Evolutionary conservation across 1,284 basidiomycete genomes (phyloP).

Genomic region (Ceratobasidium theobromae): DNA sequence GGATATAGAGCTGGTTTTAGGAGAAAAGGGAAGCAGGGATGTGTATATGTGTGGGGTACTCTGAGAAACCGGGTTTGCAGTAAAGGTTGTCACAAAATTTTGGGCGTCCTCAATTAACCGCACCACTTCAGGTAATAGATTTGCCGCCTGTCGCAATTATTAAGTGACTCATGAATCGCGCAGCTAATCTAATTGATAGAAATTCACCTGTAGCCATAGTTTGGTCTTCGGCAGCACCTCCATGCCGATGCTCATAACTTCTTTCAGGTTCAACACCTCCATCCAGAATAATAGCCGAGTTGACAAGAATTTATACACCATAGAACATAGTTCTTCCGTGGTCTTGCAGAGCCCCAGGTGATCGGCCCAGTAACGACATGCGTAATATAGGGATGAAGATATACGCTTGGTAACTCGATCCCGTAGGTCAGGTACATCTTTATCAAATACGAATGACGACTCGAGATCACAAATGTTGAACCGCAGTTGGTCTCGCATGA

Average conservation of each 20-base stretch:
- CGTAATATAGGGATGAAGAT: neutral
- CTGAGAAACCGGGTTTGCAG: neutral
- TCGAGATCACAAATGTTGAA: constrained; percentile 10
- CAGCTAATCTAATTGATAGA: no score
- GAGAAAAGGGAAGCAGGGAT: neutral
- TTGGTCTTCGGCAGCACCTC: neutral
- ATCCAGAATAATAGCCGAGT: constrained; percentile 26
- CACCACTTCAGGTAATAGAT: neutral
- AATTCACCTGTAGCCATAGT: neutral
- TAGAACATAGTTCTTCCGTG: neutral
- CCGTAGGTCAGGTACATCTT: neutral
- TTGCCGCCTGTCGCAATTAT: neutral
- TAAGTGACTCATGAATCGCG: no score
- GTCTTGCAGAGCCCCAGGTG: neutral
- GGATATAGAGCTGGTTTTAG: neutral
- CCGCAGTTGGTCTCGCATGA: neutral
- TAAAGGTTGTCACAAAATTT: neutral
- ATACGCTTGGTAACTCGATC: neutral
- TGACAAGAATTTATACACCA: neutral
- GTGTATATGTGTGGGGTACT: constrained; percentile 14
- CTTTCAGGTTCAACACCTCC: constrained; percentile 32
- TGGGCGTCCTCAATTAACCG: neutral
- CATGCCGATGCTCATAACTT: neutral
- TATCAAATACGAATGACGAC: neutral
- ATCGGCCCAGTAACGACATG: neutral